Percentiles rank a stretch among this genome's conserved stretches.
Evolutionary conservation across 306 rosid genomes (phyloP).

Genomic region (Dicorynia guianensis): DNA sequence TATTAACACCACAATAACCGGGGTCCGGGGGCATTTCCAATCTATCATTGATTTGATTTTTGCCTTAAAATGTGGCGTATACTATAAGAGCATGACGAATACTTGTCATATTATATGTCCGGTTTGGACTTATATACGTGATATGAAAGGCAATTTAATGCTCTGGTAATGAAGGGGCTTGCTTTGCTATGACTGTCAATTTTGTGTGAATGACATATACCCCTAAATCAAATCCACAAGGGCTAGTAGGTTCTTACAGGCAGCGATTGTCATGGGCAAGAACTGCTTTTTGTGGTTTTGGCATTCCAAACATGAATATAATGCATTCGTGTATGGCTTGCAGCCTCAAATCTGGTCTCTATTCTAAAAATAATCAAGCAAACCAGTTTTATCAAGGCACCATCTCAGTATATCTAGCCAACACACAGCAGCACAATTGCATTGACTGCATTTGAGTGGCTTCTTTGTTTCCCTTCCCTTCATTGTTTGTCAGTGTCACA

Average conservation of each 20-base stretch:
- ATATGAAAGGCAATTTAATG: constrained; percentile 37
- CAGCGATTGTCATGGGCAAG: constrained; percentile 37
- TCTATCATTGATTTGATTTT: constrained; percentile 28
- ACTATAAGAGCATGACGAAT: constrained; percentile 30
- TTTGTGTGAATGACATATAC: constrained; percentile 57
- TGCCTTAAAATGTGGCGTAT: constrained; percentile 37
- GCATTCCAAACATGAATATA: constrained; percentile 30
- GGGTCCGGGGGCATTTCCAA: constrained; percentile 37
- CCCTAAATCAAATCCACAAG: constrained; percentile 36
- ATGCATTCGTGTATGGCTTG: constrained; percentile 31
- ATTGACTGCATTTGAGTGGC: constrained; percentile 30
- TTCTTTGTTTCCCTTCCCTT: constrained; percentile 33
- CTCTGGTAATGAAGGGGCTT: constrained; percentile 8
- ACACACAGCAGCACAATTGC: constrained; percentile 25
- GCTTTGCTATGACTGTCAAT: constrained; percentile 31
- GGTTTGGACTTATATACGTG: constrained; percentile 34
- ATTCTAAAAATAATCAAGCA: constrained; percentile 9
- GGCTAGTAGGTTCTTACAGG: constrained; percentile 30
- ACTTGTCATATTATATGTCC: constrained; percentile 48
- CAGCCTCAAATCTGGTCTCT: constrained; percentile 22
- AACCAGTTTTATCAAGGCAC: background rate
- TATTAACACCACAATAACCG: constrained; percentile 25
- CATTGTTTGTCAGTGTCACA: background rate
- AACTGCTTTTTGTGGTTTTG: constrained; percentile 38
- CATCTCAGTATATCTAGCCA: background rate